Evolutionary conservation across 2,329 filamentous ascomycete genomes (phyloP), one percentile per base, ranked within the genome.

Genomic region (Colletotrichum falcatum): DNA sequence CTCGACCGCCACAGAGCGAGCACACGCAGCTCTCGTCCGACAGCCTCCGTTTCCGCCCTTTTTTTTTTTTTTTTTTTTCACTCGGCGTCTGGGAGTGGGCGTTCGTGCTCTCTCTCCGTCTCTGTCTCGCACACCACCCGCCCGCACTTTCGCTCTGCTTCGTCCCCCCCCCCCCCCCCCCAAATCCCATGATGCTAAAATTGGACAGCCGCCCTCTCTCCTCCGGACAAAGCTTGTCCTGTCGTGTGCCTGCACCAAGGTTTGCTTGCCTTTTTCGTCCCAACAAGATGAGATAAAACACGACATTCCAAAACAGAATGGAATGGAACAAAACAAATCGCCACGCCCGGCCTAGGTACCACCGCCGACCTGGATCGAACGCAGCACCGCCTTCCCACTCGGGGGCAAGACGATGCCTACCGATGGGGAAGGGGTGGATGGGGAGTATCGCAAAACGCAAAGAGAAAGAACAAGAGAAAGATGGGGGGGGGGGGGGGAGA

Each of bases 31-130:
- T 33, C 53, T 35, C 11, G 26, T 53, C 65, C 44, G 44, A 65
- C 60, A 59, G 28, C 60, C 53, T 59, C 44, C 28, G 65, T 65
- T 68, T 65, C 60, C 44, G 53, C 16, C 44, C n/a, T n/a, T n/a
- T n/a, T n/a, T n/a, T n/a, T n/a, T n/a, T n/a, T n/a, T n/a, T n/a
- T n/a, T n/a, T n/a, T n/a, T n/a, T n/a, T n/a, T n/a, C n/a, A n/a
- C n/a, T 28, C 30, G 18, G 11, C 60, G 61, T 65, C 65, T 35
- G 60, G 44, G 65, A 63, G 30, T 5, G 49, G 28, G 46, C 23
- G 46, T 53, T 53, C 26, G 26, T 53, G 28, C 37, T 28, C 39
- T 30, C 46, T 33, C 46, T n/a, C 16, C 30, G 1, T 23, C 30
- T n/a, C 12, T 54, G n/a, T n/a, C n/a, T n/a, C n/a, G n/a, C n/a